Percentiles rank a stretch among this genome's conserved stretches.
phyloP scores from a whole-genome alignment of 495 filamentous ascomycete genomes.

The Bacidia rubella region DNA sequence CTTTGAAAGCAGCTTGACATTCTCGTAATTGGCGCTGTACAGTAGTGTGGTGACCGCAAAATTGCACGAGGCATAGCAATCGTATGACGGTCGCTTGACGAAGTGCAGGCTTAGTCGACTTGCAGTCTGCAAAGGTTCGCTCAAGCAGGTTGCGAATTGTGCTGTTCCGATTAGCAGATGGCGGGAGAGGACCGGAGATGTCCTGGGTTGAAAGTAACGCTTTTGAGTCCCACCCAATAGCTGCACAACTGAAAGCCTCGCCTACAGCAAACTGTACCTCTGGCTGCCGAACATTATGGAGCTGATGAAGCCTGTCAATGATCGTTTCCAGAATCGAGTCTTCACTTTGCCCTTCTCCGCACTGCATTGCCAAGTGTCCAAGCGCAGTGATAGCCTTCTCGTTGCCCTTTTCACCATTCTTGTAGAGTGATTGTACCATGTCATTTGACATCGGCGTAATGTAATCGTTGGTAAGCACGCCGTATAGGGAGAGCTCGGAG shows the following conservation, averaged over 20 bases:
- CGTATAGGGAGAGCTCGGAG: conserved; percentile 62
- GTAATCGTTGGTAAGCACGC: conserved; percentile 34
- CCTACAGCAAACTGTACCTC: conserved; percentile 83
- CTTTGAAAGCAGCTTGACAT: conserved; percentile 77
- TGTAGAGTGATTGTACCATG: conserved; percentile 44
- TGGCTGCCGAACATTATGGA: conserved; percentile 72
- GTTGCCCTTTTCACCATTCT: conserved; percentile 62
- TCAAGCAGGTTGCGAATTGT: conserved; percentile 45
- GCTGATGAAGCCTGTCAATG: conserved; percentile 47
- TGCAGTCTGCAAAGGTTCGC: conserved; percentile 58
- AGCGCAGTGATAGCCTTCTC: conserved; percentile 67
- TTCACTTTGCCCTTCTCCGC: conserved; percentile 26
- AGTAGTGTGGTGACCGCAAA: conserved; percentile 61
- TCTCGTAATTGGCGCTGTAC: conserved; percentile 59
- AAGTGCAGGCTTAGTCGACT: conserved; percentile 69
- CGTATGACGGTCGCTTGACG: conserved; percentile 84
- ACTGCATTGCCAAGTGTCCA: conserved; percentile 50
- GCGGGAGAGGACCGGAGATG: conserved; percentile 36
- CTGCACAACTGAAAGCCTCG: conserved; percentile 64
- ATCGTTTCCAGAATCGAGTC: conserved; percentile 29
- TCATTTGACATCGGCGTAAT: conserved; percentile 25
- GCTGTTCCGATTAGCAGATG: conserved; percentile 28
- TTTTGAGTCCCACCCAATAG: conserved; percentile 65
- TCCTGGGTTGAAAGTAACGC: conserved; percentile 46
- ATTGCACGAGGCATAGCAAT: conserved; percentile 84